Evolutionary conservation across 495 filamentous ascomycete genomes (phyloP), one percentile per base, ranked within the genome.

Genomic region (Parachaetomium inaequale): DNA sequence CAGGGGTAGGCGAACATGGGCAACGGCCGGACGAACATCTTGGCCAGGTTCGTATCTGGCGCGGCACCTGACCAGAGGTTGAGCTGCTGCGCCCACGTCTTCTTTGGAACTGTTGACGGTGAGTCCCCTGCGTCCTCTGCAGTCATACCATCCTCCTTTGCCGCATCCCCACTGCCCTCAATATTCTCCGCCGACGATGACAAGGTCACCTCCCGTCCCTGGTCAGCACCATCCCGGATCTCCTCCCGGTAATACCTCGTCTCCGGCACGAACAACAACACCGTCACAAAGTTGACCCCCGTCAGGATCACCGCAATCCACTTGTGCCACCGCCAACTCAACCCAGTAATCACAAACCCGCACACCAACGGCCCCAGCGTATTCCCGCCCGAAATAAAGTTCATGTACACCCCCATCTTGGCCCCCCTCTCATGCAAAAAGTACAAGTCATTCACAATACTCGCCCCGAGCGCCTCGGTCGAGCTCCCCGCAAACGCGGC

Each of bases 381-480:
- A 54, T 76, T 71, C 3, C 75, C 76, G 26, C 73, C 74, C 6
- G 68, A 65, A 26, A 79, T 69, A 61, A 76, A 76, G 58, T 71
- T 70, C 66, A 73, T 76, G 52, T 72, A 78, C 40, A 77, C 29
- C 26, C 76, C 74, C 68, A 77, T 76, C 63, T 69, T 72, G 50
- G 70, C 60, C 19, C 77, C 77, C 14, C 75, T 64, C 62, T 80
- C 73, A 50, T 79, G 76, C 26, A 75, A 63, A 47, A 76, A 79
- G 59, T 74, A 80, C 46, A 80, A 51, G 53, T 80, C 77, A 46
- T 73, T 72, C 31, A 77, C 75, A 12, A 72, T 74, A 34, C 74
- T 75, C 21, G 70, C 72, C 2, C 75, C 77, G 14, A 75, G 53
- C 6, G 70, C 76, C 53, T 73, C 68, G 5, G 71, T 73, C 26